Conservation (phyloP, 208 protist genomes). For the Herpetomonas samuelpessoai region DNA sequence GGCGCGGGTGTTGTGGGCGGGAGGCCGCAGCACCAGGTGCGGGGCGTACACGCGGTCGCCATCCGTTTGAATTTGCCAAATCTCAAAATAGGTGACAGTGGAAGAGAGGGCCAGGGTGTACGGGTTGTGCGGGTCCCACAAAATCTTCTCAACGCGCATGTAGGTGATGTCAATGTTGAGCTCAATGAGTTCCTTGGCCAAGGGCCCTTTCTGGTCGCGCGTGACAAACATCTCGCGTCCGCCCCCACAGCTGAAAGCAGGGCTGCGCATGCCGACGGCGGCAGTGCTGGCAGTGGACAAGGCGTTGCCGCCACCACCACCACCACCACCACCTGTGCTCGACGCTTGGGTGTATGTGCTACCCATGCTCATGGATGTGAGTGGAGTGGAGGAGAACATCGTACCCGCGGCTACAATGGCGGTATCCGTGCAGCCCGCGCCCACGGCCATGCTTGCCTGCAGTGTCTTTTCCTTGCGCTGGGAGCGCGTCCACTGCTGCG, state of each 20-base stretch:
- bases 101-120: constrained; percentile 85
- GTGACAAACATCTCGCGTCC: constrained; percentile 7
- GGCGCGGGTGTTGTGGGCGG: constrained; percentile 46
- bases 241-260: constrained; percentile 8
- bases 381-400: neutral
- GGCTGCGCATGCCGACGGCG: constrained; percentile 10
- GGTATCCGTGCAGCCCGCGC: constrained; percentile 38
- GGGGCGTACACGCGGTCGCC: constrained; percentile 46
- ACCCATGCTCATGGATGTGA: neutral
- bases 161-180: constrained; percentile 68
- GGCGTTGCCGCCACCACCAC: constrained; percentile 5
- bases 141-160: constrained; percentile 66
- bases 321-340: constrained; percentile 10
- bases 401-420: constrained; percentile 28
- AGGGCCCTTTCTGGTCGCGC: constrained; percentile 16
- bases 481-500: constrained; percentile 68
- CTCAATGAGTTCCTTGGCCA: constrained; percentile 62
- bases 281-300: constrained; percentile 18
- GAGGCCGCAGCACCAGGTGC: constrained; percentile 65
- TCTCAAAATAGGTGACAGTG: constrained; percentile 69
- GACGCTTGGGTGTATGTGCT: constrained; percentile 19
- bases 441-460: constrained; percentile 30
- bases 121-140: constrained; percentile 80
- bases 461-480: constrained; percentile 39
- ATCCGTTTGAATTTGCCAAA: constrained; percentile 67